Conservation (phyloP, 2,329 filamentous ascomycete genomes). For the Dothistroma pini region DNA sequence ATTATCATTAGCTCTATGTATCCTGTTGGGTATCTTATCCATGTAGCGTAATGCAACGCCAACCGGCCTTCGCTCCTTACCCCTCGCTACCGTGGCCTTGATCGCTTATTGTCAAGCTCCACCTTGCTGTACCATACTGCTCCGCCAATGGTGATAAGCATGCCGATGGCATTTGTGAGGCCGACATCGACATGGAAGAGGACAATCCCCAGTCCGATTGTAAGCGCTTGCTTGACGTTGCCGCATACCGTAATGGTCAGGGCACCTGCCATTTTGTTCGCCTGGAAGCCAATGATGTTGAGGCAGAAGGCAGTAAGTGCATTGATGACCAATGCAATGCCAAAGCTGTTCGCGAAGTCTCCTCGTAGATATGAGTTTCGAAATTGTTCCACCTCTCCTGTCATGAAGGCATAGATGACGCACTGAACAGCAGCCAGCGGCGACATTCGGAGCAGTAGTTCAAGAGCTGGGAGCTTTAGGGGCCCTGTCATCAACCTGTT, state of each 20-base stretch:
- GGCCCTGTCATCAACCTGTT: slow-evolving; percentile 63
- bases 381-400: slow-evolving; percentile 19
- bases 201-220: slow-evolving; percentile 36
- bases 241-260: slow-evolving; percentile 37
- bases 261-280: slow-evolving; percentile 39
- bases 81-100: background rate
- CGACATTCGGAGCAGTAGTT: slow-evolving; percentile 49
- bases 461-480: slow-evolving; percentile 55
- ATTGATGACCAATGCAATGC: slow-evolving; percentile 47
- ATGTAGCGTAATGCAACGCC: background rate
- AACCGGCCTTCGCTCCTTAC: background rate
- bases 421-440: slow-evolving; percentile 24
- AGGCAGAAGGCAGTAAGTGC: slow-evolving; percentile 35
- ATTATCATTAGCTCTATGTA: background rate
- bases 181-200: slow-evolving; percentile 36
- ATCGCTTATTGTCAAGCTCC: slow-evolving; percentile 47
- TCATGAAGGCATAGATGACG: slow-evolving; percentile 20
- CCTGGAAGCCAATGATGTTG: slow-evolving; percentile 38
- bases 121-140: slow-evolving; percentile 58
- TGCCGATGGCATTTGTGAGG: slow-evolving; percentile 51
- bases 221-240: slow-evolving; percentile 40
- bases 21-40: background rate
- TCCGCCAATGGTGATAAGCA: slow-evolving; percentile 53
- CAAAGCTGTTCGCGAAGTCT: slow-evolving; percentile 52
- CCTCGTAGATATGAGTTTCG: slow-evolving; percentile 10